Evolutionary conservation across 768 basidiomycete species (phyloP), one percentile per base, ranked within the genome.

Genomic region (Pleurotus pulmonarius): DNA sequence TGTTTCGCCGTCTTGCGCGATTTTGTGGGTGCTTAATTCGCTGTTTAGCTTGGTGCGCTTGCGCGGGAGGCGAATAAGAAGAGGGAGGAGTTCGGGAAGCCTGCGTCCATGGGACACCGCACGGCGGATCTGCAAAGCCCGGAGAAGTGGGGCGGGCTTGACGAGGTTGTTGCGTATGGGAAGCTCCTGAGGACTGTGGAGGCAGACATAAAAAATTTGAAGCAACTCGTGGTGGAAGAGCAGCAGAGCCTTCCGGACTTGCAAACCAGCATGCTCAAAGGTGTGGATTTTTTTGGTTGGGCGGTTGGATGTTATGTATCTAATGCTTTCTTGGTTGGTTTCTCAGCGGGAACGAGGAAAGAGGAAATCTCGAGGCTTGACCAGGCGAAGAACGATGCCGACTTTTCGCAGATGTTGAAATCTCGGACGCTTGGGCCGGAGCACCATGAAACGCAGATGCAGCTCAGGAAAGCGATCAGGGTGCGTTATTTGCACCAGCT

Each of bases 341-440:
- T 46, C 41, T 40, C 63, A 96, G 94, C 87, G 40, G 85, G 83
- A 49, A 91, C 90, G 58, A 84, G 90, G 60, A 82, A 82, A 61
- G 93, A 94, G 66, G 94, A 97, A 64, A 88, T 92, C 22, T 74
- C 77, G 15, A 83, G 92, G 4, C 94, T 92, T 68, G 78, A 86
- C 55, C 84, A 83, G 61, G 94, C 93, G 1, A 83, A 84, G 58
- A 79, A 78, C 26, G 94, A 98, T 65, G 79, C 83, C 3, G 88
- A 88, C 55, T 92, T 95, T 67, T 81, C 85, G 8, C 87, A 84
- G 63, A 82, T 88, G 76, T 71, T 92, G 53, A 85, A 83, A 64
- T 75, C 83, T 2, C 79, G 89, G 46, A 85, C 87, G n/a, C 71
- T 94, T n/a, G 88, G 88, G 11, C 93, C 96, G 0, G 93, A 98